A percentile compares a stretch with the other conserved stretches of the same genome.
phyloP scores from a whole-genome alignment of 352 stramenopile genomes.

The Phytophthora fragariae region DNA sequence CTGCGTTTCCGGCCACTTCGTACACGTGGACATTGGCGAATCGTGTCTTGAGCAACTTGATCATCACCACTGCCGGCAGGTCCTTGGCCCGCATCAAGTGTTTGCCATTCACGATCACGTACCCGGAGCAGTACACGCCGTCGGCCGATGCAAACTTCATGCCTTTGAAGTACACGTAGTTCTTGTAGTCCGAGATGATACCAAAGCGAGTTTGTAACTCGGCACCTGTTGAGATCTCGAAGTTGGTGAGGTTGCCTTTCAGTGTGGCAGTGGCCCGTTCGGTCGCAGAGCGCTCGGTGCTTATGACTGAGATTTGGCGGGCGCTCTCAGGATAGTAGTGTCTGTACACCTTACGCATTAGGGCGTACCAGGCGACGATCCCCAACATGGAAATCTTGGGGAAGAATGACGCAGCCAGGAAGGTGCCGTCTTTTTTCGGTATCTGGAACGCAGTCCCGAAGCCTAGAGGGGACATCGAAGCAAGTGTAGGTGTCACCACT shows the following conservation, averaged over 20 bases:
- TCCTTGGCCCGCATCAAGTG: constrained; percentile 37
- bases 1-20: constrained; percentile 32
- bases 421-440: not conserved
- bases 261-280: not conserved
- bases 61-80: constrained; percentile 28
- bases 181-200: not conserved
- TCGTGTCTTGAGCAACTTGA: constrained; percentile 28
- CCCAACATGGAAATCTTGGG: not conserved
- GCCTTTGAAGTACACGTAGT: not conserved
- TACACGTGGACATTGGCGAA: constrained; percentile 37
- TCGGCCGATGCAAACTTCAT: constrained; percentile 3
- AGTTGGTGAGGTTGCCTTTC: not conserved
- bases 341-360: not conserved
- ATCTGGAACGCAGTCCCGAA: not conserved
- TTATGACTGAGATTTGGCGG: not conserved
- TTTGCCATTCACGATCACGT: constrained; percentile 20
- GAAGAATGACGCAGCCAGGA: not conserved
- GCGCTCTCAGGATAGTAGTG: not conserved
- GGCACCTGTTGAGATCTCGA: not conserved
- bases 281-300: not conserved
- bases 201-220: not conserved
- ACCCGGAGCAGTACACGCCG: not conserved
- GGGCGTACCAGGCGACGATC: not conserved
- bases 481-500: not conserved
- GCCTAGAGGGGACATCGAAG: not conserved